These are phyloP conservation scores for Fusarium sublunatum DNA, from an alignment of 2,329 filamentous ascomycete genomes.

Conservation along the genomic window DNA sequence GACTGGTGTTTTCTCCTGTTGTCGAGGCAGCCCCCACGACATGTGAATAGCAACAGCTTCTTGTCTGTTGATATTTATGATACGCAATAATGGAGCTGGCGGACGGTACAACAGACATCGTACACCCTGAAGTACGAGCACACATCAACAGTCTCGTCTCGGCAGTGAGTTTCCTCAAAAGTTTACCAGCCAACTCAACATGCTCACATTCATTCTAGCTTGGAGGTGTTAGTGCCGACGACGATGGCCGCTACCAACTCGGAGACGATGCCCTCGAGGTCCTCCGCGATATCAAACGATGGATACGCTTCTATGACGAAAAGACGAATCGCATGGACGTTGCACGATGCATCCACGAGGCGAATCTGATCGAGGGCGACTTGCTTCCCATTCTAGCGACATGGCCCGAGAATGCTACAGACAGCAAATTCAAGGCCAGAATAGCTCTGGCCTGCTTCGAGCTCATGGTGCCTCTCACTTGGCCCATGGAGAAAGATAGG, in stretches of 20 bases:
- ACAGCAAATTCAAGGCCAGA: conserved; percentile 80
- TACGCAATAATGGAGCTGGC: conserved; percentile 62
- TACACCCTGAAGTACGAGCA: conserved; percentile 92
- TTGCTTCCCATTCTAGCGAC: conserved; percentile 87
- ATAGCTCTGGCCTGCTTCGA: conserved; percentile 89
- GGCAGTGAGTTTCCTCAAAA: conserved; percentile 71
- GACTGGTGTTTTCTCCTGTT: conserved; percentile 30
- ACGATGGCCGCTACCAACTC: conserved; percentile 85
- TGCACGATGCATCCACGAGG: conserved; percentile 89
- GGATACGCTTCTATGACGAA: conserved; percentile 94
- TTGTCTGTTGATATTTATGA: conserved; percentile 21
- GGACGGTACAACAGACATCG: conserved; percentile 67
- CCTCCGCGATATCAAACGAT: conserved; percentile 92
- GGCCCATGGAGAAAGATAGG: conserved; percentile 85
- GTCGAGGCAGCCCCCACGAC: conserved; percentile 35
- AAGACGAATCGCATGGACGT: conserved; percentile 95
- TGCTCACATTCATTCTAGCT: conserved; percentile 66
- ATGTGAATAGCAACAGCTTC: conserved; percentile 29
- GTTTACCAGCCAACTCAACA: background rate
- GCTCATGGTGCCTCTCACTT: conserved; percentile 90
- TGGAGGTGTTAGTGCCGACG: conserved; percentile 82
- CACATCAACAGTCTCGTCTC: conserved; percentile 94
- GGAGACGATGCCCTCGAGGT: conserved; percentile 94
- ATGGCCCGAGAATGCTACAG: conserved; percentile 79
- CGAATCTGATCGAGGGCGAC: conserved; percentile 91